Conservation (phyloP, 345 rosid genomes). For the Brassica incana region DNA sequence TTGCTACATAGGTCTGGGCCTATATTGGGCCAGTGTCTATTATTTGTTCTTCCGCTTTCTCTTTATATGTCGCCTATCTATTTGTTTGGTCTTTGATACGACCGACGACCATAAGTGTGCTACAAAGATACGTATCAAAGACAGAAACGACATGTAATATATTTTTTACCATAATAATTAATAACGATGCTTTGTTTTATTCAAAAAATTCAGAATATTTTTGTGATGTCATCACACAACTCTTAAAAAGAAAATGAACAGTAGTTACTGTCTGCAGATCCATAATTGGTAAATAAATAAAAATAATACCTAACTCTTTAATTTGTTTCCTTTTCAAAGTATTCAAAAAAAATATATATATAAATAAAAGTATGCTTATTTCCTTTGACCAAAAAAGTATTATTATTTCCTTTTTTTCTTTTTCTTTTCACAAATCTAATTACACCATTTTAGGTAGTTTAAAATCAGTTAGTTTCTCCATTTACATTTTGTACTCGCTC, state of each 20-base stretch:
- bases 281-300: constrained; percentile 19
- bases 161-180: constrained; percentile 12
- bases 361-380: not conserved
- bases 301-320: not conserved
- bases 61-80: not conserved
- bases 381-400: not conserved
- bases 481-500: not conserved
- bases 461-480: not conserved
- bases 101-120: not conserved
- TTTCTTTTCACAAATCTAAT: constrained; percentile 4
- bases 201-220: not conserved
- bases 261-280: constrained; percentile 6
- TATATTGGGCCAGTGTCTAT: constrained; percentile 17
- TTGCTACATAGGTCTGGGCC: constrained; percentile 18
- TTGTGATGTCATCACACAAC: not conserved
- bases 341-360: no score
- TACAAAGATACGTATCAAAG: constrained; percentile 11
- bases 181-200: not conserved
- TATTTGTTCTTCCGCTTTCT: not conserved
- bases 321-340: constrained; percentile 9
- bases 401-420: not conserved
- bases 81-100: not conserved
- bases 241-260: not conserved
- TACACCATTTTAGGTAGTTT: not conserved
- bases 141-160: constrained; percentile 6